A percentile compares a stretch with the other conserved stretches of the same genome.
Conservation (phyloP, 2,329 filamentous ascomycete genomes). For the Dothistroma septosporum region DNA sequence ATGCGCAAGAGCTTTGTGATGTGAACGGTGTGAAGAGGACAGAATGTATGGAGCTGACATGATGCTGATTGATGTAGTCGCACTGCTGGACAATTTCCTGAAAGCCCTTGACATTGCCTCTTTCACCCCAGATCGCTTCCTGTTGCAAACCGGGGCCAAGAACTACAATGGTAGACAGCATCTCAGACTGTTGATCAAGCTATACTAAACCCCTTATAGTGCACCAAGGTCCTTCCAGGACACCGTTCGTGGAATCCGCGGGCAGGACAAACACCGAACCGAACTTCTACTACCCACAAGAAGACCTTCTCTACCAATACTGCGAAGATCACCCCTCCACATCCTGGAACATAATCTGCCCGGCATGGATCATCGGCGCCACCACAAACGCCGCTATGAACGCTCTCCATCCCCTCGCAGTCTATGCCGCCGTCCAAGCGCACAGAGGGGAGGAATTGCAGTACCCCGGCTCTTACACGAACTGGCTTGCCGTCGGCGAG, state of each 20-base stretch:
- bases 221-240: constrained; percentile 44
- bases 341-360: constrained; percentile 48
- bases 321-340: constrained; percentile 35
- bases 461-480: constrained; percentile 43
- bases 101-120: constrained; percentile 40
- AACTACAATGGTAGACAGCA: constrained; percentile 41
- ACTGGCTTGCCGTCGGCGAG: constrained; percentile 44
- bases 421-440: constrained; percentile 49
- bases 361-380: constrained; percentile 46
- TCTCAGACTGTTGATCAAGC: background rate
- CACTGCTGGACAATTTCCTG: constrained; percentile 49
- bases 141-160: constrained; percentile 52
- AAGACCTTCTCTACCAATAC: constrained; percentile 47
- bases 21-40: constrained; percentile 45
- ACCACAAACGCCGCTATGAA: constrained; percentile 52
- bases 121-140: constrained; percentile 45
- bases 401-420: constrained; percentile 44
- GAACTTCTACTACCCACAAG: constrained; percentile 56
- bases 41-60: constrained; percentile 21
- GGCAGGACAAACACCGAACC: constrained; percentile 43
- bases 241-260: constrained; percentile 47
- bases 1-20: constrained; percentile 48
- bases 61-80: constrained; percentile 32
- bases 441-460: constrained; percentile 40
- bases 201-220: constrained; percentile 20